Evolutionary conservation across 768 basidiomycete species (phyloP).

Genomic region (Pluteus cervinus): DNA sequence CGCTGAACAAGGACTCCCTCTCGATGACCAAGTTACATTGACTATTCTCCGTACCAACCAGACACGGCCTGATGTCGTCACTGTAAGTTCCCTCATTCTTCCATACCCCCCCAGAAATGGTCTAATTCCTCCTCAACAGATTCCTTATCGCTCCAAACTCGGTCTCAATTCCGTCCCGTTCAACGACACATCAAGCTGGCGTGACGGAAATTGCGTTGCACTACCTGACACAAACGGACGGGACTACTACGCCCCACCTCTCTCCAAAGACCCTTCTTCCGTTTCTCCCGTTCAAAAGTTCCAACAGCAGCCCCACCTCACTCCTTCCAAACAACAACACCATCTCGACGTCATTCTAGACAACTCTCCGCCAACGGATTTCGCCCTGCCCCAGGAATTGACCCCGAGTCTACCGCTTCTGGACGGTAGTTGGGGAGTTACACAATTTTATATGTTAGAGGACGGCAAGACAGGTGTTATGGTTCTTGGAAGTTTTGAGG

Average conservation of each 20-base stretch:
- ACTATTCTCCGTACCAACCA: constrained; percentile 38
- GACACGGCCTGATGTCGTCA: constrained; percentile 34
- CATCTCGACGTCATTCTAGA: constrained; percentile 48
- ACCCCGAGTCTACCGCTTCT: constrained; percentile 32
- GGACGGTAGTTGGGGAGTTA: constrained; percentile 41
- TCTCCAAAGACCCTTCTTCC: constrained; percentile 4
- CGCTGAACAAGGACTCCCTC: constrained; percentile 46
- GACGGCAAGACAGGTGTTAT: constrained; percentile 50
- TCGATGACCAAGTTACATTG: constrained; percentile 41
- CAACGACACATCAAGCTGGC: constrained; percentile 42
- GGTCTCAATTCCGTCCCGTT: constrained; percentile 38
- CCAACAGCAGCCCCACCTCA: constrained; percentile 33
- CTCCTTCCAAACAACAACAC: constrained; percentile 27
- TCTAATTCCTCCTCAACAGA: too few relatives aligned
- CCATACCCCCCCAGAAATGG: too few relatives aligned
- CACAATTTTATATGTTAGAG: constrained; percentile 49
- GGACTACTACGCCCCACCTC: constrained; percentile 27
- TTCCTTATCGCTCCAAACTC: constrained; percentile 55
- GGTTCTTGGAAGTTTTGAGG: constrained; percentile 54
- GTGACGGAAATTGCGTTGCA: constrained; percentile 47
- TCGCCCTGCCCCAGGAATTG: constrained; percentile 32
- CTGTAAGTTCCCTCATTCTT: constrained; percentile 30
- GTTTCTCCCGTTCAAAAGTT: constrained; percentile 25
- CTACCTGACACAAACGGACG: constrained; percentile 42
- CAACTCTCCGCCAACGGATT: constrained; percentile 34